Conservation (phyloP, 2,329 filamentous ascomycete species). For the Diaporthe caulivora region DNA sequence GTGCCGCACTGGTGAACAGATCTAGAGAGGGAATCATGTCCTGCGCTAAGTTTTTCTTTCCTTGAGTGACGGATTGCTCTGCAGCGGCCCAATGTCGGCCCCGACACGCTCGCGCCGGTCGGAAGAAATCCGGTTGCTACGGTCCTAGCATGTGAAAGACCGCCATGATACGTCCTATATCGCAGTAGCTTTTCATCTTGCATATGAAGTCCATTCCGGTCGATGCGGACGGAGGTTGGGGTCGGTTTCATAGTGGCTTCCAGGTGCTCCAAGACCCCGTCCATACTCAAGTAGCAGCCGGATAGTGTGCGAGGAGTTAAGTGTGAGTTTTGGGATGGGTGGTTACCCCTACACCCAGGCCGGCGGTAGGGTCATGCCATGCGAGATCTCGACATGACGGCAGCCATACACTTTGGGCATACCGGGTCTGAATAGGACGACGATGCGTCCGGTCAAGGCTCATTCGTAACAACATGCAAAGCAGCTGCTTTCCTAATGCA, state of each 20-base stretch:
- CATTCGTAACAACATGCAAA: too few species aligned
- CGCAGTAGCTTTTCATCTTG: background rate
- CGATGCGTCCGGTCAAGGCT: background rate
- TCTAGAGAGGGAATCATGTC: background rate
- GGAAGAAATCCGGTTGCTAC: background rate
- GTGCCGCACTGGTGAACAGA: background rate
- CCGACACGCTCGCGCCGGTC: background rate
- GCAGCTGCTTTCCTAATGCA: background rate
- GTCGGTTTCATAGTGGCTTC: background rate
- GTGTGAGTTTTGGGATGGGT: too few species aligned
- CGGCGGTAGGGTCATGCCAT: too few species aligned
- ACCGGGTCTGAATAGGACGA: background rate
- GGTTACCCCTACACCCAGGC: too few species aligned
- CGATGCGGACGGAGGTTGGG: background rate
- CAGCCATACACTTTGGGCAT: background rate
- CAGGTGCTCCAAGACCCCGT: too few species aligned
- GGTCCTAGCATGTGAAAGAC: background rate
- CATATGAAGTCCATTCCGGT: background rate
- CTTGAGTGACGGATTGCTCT: background rate
- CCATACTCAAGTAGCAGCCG: too few species aligned
- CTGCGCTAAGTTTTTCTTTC: background rate
- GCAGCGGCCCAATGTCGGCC: background rate
- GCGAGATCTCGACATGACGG: background rate
- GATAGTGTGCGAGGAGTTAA: too few species aligned
- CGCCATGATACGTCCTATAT: background rate